phyloP scores from a whole-genome alignment of 768 basidiomycete species.

The Tylopilus vinaceipallidus region DNA sequence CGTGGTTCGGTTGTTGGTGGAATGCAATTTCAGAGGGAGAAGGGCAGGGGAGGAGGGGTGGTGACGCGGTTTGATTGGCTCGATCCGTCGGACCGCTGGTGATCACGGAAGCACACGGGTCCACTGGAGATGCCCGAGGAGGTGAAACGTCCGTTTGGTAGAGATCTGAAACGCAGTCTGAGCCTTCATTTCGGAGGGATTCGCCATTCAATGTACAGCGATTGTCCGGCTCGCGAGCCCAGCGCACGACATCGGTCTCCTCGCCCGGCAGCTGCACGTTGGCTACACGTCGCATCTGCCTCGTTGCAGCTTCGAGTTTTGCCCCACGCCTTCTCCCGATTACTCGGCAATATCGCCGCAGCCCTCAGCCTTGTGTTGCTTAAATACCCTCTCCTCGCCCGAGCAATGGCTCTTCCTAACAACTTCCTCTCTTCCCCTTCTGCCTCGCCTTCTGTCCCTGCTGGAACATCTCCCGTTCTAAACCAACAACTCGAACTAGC shows the following conservation, averaged over 20 bases:
- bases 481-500: slow-evolving; percentile 11
- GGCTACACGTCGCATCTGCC: slow-evolving; percentile 14
- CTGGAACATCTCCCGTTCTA: neutral
- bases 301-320: slow-evolving; percentile 20
- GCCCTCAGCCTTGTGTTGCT: slow-evolving; percentile 15
- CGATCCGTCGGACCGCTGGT: neutral
- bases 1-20: slow-evolving; percentile 65
- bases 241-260: too few species aligned
- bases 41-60: slow-evolving; percentile 43
- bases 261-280: neutral
- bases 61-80: slow-evolving; percentile 10
- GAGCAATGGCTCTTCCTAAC: slow-evolving; percentile 12
- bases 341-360: slow-evolving; percentile 5
- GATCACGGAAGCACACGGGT: neutral
- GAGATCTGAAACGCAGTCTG: neutral
- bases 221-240: too few species aligned
- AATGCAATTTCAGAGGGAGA: slow-evolving; percentile 70
- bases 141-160: too few species aligned
- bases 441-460: neutral
- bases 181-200: neutral
- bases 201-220: neutral
- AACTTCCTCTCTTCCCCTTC: slow-evolving; percentile 2
- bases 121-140: neutral
- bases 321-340: slow-evolving; percentile 10
- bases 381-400: slow-evolving; percentile 22